phyloP scores from a whole-genome alignment of 1,284 basidiomycete species.

The Jaminaea rosea region DNA sequence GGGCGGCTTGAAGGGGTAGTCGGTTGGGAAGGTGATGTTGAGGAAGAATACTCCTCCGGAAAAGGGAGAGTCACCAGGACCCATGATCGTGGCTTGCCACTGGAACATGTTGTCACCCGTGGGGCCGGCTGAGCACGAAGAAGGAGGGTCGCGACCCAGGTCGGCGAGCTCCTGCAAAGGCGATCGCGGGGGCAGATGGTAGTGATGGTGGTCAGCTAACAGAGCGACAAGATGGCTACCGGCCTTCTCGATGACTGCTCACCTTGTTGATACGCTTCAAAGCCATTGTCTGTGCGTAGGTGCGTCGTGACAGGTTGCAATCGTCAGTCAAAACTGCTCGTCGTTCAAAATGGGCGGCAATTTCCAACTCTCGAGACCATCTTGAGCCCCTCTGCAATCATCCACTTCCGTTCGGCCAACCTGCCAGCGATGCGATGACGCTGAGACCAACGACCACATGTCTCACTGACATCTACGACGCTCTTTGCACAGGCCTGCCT shows the following conservation, averaged over 20 bases:
- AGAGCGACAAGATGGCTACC: background rate
- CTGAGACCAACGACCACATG: too few species aligned
- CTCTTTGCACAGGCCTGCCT: too few species aligned
- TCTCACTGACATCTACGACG: too few species aligned
- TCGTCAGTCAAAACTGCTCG: too few species aligned
- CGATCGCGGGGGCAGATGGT: background rate
- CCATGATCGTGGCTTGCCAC: conserved; percentile 48
- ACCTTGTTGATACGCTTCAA: conserved; percentile 47
- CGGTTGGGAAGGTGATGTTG: conserved; percentile 62
- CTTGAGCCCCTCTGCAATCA: too few species aligned
- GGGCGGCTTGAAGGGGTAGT: conserved; percentile 60
- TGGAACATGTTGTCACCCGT: conserved; percentile 48
- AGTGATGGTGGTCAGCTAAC: background rate
- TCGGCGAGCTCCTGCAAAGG: conserved; percentile 36
- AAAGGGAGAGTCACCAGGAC: conserved; percentile 78
- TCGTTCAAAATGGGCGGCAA: too few species aligned
- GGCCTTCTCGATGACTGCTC: too few species aligned
- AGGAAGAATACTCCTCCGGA: conserved; percentile 95
- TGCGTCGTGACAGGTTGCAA: too few species aligned
- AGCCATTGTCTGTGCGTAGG: too few species aligned
- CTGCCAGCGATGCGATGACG: too few species aligned
- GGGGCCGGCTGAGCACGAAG: conserved; percentile 45
- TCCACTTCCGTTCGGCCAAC: too few species aligned
- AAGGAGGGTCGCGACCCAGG: conserved; percentile 46
- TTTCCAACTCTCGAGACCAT: too few species aligned